Base-by-base conservation (phyloP, 495 filamentous ascomycete species). In the Hypoxylon fuscum region DNA sequence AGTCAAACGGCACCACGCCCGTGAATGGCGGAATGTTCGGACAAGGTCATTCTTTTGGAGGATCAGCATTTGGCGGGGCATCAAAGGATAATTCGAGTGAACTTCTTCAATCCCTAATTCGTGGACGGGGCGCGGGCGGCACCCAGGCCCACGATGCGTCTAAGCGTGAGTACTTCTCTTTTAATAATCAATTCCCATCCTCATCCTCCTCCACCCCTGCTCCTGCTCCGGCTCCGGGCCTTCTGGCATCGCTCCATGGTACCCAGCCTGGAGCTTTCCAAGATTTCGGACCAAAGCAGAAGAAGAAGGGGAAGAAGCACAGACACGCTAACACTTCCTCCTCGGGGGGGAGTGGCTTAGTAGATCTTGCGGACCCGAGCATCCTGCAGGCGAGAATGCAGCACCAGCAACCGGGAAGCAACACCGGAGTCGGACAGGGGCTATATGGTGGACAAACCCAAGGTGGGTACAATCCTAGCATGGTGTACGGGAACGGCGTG, bases 271-370 rank as follows among this genome's bases (percentile, higher is more conserved):
- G 90, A 81, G 82, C 84, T 78, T 88, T 87, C 81, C 87, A 91
- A 84, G 91, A 93, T 74, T 86, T 87, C 83, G 89, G 87, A 79
- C 85, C 87, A 82, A 96, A 96, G 88, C 90, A 93, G 87, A 96
- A 95, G 90, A 96, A 96, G 90, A 96, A 96, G 90, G 92, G 91
- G 86, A 96, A 96, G 88, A 95, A 96, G 90, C 92, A 96, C 82
- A 96, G 92, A 88, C 92, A 96, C 89, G 93, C 93, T 95, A 96
- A 96, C 90, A 96, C 93, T 94, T 96, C 92, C 90, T 95, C 92
- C 87, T 94, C 91, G 85, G 91, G 91, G 85, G 92, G 92, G 83
- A 87, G 87, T 88, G 92, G 89, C 85, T 87, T 96, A 92, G 92
- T 96, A 83, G 92, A 97, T 93, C 90, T 96, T 93, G 90, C 90